Conservation (phyloP, 192 early-diverging fungal species). For the Coemansia sp. region DNA sequence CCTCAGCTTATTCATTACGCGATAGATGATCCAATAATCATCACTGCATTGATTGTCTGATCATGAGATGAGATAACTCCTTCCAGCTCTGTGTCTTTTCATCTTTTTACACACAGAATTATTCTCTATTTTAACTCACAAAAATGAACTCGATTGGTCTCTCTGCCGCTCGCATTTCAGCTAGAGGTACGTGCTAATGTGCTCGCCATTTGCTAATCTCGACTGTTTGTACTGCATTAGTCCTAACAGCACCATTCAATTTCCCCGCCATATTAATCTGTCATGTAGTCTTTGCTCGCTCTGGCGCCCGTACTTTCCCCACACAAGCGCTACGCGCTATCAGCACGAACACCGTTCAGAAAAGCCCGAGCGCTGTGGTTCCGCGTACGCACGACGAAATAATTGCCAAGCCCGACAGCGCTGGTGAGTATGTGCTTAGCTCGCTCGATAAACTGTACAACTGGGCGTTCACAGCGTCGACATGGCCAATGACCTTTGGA, state of each 20-base stretch:
- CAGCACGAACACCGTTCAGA: conserved; percentile 10
- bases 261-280: background rate
- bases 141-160: conserved; percentile 19
- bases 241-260: background rate
- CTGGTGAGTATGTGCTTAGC: conserved; percentile 76
- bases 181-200: conserved; percentile 4
- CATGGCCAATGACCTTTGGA: conserved; percentile 90
- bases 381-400: conserved; percentile 52
- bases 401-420: conserved; percentile 48
- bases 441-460: conserved; percentile 90
- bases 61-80: background rate
- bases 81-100: background rate
- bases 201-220: background rate
- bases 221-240: background rate
- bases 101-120: background rate
- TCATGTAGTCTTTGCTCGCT: conserved; percentile 24
- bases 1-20: too few species aligned
- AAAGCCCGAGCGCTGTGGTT: conserved; percentile 26
- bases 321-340: conserved; percentile 9
- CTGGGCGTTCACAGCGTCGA: conserved; percentile 90
- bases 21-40: background rate
- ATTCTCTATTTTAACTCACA: background rate
- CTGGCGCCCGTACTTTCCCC: conserved; percentile 1
- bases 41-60: background rate
- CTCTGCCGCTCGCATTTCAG: conserved; percentile 9